Evolutionary conservation across 345 rosid species (phyloP).

Genomic region (Gossypium raimondii): DNA sequence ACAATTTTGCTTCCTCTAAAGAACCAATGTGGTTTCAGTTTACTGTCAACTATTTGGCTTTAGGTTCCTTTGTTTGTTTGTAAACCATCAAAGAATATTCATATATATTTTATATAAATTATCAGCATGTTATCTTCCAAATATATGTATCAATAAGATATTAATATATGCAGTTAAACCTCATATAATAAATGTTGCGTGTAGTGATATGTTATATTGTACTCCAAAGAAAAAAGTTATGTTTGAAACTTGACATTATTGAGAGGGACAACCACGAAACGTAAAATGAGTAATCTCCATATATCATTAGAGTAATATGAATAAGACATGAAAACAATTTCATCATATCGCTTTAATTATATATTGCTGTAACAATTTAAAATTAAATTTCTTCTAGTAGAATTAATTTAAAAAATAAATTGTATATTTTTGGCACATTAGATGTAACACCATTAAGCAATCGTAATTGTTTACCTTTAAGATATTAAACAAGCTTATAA

Average conservation of each 20-base stretch:
- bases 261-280: fast-evolving
- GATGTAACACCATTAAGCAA: neutral
- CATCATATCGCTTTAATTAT: neutral
- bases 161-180: too few relatives aligned
- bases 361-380: neutral
- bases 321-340: neutral
- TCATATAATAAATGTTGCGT: too few relatives aligned
- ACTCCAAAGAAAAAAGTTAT: too few relatives aligned
- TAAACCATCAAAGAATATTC: conserved; percentile 7
- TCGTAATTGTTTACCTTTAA: conserved; percentile 6
- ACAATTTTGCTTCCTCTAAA: neutral
- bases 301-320: too few relatives aligned
- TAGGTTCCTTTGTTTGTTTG: neutral
- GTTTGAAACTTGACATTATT: too few relatives aligned
- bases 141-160: too few relatives aligned
- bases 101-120: neutral
- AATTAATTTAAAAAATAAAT: neutral
- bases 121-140: neutral
- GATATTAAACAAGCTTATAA: conserved; percentile 2
- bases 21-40: neutral
- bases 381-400: neutral
- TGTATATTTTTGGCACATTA: neutral
- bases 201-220: too few relatives aligned
- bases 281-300: too few relatives aligned
- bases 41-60: neutral